Percentiles rank a stretch among this genome's conserved stretches.
These are phyloP conservation scores for Wickerhamomyces rabaulensis DNA, from an alignment of 805 yeast genomes.

Conservation along the genomic window DNA sequence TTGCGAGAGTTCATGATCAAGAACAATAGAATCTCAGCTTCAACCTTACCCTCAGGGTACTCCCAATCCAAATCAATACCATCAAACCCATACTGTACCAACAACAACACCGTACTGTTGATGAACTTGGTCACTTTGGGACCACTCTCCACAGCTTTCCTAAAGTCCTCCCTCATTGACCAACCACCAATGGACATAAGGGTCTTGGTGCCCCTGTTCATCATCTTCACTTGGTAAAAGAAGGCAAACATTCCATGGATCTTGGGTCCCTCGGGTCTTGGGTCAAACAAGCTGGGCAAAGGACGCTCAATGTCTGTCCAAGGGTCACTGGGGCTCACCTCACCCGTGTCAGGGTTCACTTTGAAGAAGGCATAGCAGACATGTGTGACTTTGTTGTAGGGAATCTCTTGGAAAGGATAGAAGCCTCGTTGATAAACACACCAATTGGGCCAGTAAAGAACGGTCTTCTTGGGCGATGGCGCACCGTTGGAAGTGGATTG, in stretches of 20 bases:
- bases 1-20: not conserved
- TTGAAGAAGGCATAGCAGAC: constrained; percentile 74
- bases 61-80: constrained; percentile 97
- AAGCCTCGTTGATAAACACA: constrained; percentile 59
- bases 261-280: constrained; percentile 13
- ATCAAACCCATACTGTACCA: constrained; percentile 63
- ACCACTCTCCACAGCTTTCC: constrained; percentile 35
- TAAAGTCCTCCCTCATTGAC: constrained; percentile 47
- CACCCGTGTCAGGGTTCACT: constrained; percentile 50
- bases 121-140: constrained; percentile 42
- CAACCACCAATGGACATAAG: constrained; percentile 85
- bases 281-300: constrained; percentile 5
- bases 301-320: constrained; percentile 57
- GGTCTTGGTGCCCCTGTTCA: constrained; percentile 41
- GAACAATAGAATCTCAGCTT: constrained; percentile 29
- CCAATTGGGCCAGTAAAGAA: constrained; percentile 54
- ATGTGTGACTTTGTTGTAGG: constrained; percentile 52
- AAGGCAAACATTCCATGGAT: constrained; percentile 44
- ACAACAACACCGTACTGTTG: constrained; percentile 38
- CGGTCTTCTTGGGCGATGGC: constrained; percentile 18
- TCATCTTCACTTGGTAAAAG: constrained; percentile 40
- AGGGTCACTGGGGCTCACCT: constrained; percentile 48
- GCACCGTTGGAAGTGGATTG: not conserved
- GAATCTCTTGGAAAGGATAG: constrained; percentile 52
- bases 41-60: constrained; percentile 50